These are phyloP conservation scores for Myxozyma vanderwaltii DNA, from an alignment of 805 yeast species.

Conservation along the genomic window DNA sequence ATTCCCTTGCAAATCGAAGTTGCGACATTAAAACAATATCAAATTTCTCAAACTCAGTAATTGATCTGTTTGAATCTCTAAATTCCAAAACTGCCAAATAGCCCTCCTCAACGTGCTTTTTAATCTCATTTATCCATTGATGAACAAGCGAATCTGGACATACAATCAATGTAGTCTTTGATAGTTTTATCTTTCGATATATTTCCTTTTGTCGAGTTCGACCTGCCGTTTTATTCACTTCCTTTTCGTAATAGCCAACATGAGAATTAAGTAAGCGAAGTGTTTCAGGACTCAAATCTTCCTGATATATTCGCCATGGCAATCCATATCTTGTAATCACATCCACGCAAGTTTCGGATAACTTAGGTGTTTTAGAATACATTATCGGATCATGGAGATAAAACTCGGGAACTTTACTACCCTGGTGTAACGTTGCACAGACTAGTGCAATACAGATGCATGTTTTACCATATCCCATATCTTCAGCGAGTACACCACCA, in stretches of 20 bases:
- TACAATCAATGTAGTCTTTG: conserved; percentile 59
- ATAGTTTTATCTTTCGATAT: conserved; percentile 46
- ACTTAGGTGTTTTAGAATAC: conserved; percentile 37
- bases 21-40: conserved; percentile 58
- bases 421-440: conserved; percentile 56
- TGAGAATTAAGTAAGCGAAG: conserved; percentile 41
- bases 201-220: conserved; percentile 19
- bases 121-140: conserved; percentile 65
- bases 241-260: conserved; percentile 53
- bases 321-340: conserved; percentile 52
- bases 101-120: conserved; percentile 53
- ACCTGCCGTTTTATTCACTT: conserved; percentile 31
- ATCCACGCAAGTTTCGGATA: conserved; percentile 49
- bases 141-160: conserved; percentile 67
- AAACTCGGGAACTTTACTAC: conserved; percentile 50
- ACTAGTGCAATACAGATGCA: conserved; percentile 60
- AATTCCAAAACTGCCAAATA: conserved; percentile 44
- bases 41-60: conserved; percentile 44
- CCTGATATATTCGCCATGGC: conserved; percentile 57
- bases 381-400: conserved; percentile 13
- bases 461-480: conserved; percentile 67
- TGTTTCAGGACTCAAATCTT: conserved; percentile 52
- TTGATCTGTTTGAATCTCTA: not conserved
- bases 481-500: conserved; percentile 67
- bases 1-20: conserved; percentile 50